Percentiles rank a stretch among this genome's conserved stretches.
Conservation (phyloP, 352 stramenopile species). For the Globisporangium spinosum region DNA sequence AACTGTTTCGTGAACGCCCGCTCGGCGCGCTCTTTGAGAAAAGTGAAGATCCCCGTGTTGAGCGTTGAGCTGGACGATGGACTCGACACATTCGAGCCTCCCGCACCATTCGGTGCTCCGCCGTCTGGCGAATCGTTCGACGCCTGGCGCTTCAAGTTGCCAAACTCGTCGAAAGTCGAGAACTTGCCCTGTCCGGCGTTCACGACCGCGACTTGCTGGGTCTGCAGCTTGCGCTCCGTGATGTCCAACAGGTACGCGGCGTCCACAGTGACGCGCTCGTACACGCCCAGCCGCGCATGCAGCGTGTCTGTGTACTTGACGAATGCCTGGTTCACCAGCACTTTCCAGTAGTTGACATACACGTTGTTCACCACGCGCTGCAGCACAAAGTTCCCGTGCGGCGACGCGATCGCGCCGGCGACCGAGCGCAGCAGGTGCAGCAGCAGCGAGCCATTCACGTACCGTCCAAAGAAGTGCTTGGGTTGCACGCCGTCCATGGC, state of each 20-base stretch:
- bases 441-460: constrained; percentile 49
- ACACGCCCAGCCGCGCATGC: constrained; percentile 53
- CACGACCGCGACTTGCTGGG: constrained; percentile 43
- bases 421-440: constrained; percentile 52
- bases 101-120: neutral
- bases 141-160: constrained; percentile 63
- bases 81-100: constrained; percentile 5
- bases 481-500: constrained; percentile 38
- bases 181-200: constrained; percentile 58
- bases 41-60: constrained; percentile 75
- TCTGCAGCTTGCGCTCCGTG: constrained; percentile 65
- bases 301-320: constrained; percentile 59
- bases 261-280: constrained; percentile 54
- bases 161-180: constrained; percentile 77
- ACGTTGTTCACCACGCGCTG: constrained; percentile 64
- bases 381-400: constrained; percentile 38
- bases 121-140: constrained; percentile 13
- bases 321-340: constrained; percentile 48
- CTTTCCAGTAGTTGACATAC: constrained; percentile 54
- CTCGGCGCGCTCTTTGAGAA: constrained; percentile 66
- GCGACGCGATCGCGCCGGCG: constrained; percentile 31
- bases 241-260: constrained; percentile 66
- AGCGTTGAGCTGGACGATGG: constrained; percentile 21
- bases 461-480: constrained; percentile 68
- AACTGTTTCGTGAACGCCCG: constrained; percentile 68